Evolutionary conservation across 208 protist genomes (phyloP), one percentile per base, ranked within the genome.

Genomic region (Kentomonas sorsogonicus): DNA sequence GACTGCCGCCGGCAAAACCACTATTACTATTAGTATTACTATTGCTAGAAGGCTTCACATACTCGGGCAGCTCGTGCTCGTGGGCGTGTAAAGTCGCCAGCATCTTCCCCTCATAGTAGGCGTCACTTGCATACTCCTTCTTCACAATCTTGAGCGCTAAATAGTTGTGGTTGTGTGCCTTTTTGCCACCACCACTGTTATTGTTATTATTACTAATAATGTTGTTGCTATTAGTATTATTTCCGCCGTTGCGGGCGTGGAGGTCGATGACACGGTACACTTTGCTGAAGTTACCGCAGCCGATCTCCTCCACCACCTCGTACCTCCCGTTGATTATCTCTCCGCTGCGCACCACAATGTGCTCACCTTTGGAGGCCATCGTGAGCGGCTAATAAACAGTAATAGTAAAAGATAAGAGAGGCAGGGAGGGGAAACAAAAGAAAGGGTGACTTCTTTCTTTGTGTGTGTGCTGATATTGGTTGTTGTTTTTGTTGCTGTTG

Each of bases 81-180:
- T 86, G 79, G 3, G 73, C 60, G 23, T 60, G 47, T 10, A 95
- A 54, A 1, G 78, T 57, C 26, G 79, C 57, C 23, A 95, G 68
- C 78, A 95, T 95, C 29, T 78, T 48, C 40, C 75, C 63, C 66
- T 95, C 85, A 69, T 86, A 92, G 45, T 69, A 72, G 2, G 89
- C 85, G 53, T 91, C 83, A 33, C 63, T 69, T 36, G 60, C 78
- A 61, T 93, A 92, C 60, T 95, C 83, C 56, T 66, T 69, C 59
- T 89, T 90, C 26, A 95, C 61, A 33, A 92, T 75, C 58, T 95
- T 95, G 53, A 93, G 72, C 1, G 88, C 88, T 6, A 95, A 61
- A 16, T 63, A 41, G 26, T 55, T 55, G 1, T 52, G 36, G 4
- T 60, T 60, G 16, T 63, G 44, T 29, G 58, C 47, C 43, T 69